Conservation (phyloP, 2,329 filamentous ascomycete genomes). For the Tolypocladium ovalisporum region DNA sequence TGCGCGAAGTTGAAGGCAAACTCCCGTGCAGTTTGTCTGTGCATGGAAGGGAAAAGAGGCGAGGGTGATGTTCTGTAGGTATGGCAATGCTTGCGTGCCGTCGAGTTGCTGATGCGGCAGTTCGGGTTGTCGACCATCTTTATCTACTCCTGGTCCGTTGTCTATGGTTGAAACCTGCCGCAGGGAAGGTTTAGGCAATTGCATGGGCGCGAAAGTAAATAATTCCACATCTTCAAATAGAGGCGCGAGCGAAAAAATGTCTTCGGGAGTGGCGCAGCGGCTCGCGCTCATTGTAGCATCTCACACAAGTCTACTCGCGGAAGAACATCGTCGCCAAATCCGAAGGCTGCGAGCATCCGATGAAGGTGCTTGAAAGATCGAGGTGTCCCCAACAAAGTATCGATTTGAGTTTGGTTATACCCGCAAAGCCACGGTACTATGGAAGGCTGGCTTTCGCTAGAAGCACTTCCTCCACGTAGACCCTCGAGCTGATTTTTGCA, state of each 20-base stretch:
- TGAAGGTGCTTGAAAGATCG: background rate
- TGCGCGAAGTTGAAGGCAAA: background rate
- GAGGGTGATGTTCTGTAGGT: too few species aligned
- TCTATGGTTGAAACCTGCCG: background rate
- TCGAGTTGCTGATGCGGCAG: too few species aligned
- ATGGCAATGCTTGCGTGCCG: too few species aligned
- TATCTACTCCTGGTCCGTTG: background rate
- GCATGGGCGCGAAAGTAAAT: background rate
- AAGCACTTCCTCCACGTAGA: background rate
- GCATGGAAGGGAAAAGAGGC: too few species aligned
- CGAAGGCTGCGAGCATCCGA: too few species aligned
- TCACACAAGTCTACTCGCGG: background rate
- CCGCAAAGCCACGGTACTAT: background rate
- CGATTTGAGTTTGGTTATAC: background rate
- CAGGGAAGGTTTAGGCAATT: background rate
- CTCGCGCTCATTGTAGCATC: background rate
- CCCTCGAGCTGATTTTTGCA: background rate
- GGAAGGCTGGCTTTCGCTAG: too few species aligned
- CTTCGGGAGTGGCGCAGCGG: background rate
- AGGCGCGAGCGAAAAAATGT: too few species aligned
- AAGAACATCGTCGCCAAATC: too few species aligned
- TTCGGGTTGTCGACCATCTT: too few species aligned
- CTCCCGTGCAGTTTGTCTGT: background rate
- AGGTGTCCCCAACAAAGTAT: background rate
- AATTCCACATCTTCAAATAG: too few species aligned